Evolutionary conservation across 805 yeast genomes (phyloP).

Genomic region (Yarrowia sp.): DNA sequence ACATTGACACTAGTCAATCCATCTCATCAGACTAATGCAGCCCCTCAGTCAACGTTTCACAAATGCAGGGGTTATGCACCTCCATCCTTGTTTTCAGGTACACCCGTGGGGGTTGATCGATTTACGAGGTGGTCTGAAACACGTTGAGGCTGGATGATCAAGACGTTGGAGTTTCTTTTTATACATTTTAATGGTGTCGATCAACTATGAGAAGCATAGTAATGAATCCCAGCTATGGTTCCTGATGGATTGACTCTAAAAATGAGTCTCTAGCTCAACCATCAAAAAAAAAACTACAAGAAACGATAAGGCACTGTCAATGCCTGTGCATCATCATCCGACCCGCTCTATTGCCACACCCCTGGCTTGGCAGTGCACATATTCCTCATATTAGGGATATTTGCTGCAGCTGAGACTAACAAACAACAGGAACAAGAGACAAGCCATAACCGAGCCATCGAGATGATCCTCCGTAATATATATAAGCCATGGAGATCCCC

Average conservation of each 20-base stretch:
- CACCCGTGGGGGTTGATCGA: not conserved
- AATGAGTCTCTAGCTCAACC: too few relatives aligned
- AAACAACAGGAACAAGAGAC: not conserved
- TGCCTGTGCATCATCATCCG: too few relatives aligned
- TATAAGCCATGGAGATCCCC: not conserved
- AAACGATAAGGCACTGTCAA: not conserved
- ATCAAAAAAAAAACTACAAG: not conserved
- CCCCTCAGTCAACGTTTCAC: not conserved
- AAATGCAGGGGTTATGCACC: not conserved
- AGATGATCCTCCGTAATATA: not conserved
- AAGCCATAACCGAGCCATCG: not conserved
- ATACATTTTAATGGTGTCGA: too few relatives aligned
- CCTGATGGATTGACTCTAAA: too few relatives aligned
- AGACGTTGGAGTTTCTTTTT: too few relatives aligned
- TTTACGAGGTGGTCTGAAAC: not conserved
- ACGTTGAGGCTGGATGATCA: not conserved
- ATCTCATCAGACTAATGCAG: not conserved
- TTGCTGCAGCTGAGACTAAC: not conserved
- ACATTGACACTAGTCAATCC: too few relatives aligned
- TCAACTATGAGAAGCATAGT: too few relatives aligned
- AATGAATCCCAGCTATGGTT: too few relatives aligned
- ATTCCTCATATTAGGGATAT: not conserved
- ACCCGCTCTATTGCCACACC: not conserved
- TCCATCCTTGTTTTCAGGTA: not conserved
- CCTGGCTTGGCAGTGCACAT: not conserved